Conservation (phyloP, 768 basidiomycete genomes). For the Candolleomyces aberdarensis region DNA sequence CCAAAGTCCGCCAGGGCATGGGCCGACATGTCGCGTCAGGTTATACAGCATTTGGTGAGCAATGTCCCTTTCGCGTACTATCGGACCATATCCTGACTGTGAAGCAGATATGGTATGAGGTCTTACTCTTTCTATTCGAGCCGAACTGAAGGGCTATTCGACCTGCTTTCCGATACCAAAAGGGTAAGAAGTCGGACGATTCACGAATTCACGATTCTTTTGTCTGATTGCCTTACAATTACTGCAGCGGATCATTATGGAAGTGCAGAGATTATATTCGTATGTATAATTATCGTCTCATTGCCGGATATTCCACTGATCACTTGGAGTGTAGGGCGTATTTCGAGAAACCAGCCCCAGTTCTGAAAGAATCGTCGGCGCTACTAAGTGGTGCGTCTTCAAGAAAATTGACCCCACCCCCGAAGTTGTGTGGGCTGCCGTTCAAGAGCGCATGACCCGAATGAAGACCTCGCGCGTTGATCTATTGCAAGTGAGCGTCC, state of each 20-base stretch:
- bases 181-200: conserved; percentile 25
- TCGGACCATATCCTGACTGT: neutral
- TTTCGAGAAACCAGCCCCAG: conserved; percentile 48
- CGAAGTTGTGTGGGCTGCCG: conserved; percentile 55
- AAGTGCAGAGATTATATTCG: conserved; percentile 77
- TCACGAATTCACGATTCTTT: neutral
- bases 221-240: conserved; percentile 3
- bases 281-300: conserved; percentile 31
- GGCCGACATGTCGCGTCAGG: conserved; percentile 56
- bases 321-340: conserved; percentile 55
- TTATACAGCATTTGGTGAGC: conserved; percentile 60
- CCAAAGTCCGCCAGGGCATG: conserved; percentile 69
- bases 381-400: conserved; percentile 88
- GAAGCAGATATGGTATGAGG: conserved; percentile 36
- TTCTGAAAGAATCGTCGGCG: conserved; percentile 52
- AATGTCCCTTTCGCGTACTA: neutral
- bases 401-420: conserved; percentile 46
- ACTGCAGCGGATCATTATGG: conserved; percentile 82
- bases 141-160: neutral
- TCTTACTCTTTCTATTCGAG: neutral
- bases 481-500: conserved; percentile 55
- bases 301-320: conserved; percentile 6
- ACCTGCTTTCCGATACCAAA: neutral
- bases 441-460: conserved; percentile 64
- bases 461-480: conserved; percentile 60